These are phyloP conservation scores for Zea luxurians DNA, from an alignment of 176 grass and related monocot species.

Conservation along the genomic window DNA sequence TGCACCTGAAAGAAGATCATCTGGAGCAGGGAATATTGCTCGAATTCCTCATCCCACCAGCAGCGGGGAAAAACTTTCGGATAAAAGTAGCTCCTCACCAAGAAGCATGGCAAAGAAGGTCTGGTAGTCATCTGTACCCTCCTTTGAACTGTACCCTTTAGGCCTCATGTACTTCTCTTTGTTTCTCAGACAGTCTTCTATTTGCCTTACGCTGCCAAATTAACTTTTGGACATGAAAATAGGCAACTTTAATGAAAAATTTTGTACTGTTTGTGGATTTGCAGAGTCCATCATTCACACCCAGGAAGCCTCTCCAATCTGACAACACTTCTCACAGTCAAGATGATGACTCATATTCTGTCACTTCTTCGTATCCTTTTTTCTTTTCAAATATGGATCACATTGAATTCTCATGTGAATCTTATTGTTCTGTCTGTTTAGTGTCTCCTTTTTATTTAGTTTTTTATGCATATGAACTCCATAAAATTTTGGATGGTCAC, in stretches of 20 bases:
- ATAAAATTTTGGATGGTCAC: not conserved
- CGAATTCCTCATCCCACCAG: constrained; percentile 42
- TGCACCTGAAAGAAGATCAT: constrained; percentile 60
- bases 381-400: not conserved
- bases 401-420: constrained; percentile 13
- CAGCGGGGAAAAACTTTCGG: constrained; percentile 42
- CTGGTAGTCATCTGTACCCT: constrained; percentile 1
- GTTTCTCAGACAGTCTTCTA: not conserved
- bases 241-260: constrained; percentile 24
- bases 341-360: constrained; percentile 64
- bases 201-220: constrained; percentile 16
- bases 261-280: constrained; percentile 24
- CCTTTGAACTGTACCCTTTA: constrained; percentile 24
- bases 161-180: constrained; percentile 19
- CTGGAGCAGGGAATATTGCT: constrained; percentile 47
- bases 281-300: constrained; percentile 54
- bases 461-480: not conserved
- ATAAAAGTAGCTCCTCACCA: constrained; percentile 40
- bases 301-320: constrained; percentile 57
- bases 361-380: constrained; percentile 83
- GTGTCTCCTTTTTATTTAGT: not conserved
- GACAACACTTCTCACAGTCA: constrained; percentile 61
- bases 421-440: constrained; percentile 1
- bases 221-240: constrained; percentile 21
- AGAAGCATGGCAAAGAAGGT: constrained; percentile 58